phyloP scores from a whole-genome alignment of 2,329 filamentous ascomycete genomes.

The Nemania bipapillata region DNA sequence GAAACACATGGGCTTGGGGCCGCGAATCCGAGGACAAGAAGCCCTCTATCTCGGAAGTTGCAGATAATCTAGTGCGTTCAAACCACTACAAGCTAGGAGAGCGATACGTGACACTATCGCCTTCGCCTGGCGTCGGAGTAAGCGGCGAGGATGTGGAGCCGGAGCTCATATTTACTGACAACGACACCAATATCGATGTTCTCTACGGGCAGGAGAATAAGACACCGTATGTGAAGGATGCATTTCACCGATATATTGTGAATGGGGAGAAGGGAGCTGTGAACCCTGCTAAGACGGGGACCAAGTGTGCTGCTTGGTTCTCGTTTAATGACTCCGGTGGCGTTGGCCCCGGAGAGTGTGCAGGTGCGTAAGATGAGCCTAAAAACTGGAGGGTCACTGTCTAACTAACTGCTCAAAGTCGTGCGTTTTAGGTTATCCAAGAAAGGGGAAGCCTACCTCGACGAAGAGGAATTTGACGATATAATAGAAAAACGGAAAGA shows the following conservation, averaged over 20 bases:
- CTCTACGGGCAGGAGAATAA: conserved; percentile 84
- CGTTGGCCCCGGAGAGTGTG: conserved; percentile 89
- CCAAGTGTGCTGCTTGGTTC: conserved; percentile 92
- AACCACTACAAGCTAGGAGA: conserved; percentile 83
- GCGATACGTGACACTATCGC: conserved; percentile 84
- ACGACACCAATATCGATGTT: conserved; percentile 85
- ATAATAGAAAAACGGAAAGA: conserved; percentile 84
- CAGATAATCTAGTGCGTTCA: conserved; percentile 76
- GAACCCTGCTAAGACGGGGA: conserved; percentile 82
- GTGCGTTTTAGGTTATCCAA: conserved; percentile 89
- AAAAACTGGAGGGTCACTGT: background rate
- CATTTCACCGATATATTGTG: conserved; percentile 89
- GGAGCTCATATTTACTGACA: conserved; percentile 89
- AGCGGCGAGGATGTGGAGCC: conserved; percentile 86
- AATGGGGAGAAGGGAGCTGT: conserved; percentile 81
- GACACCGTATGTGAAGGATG: conserved; percentile 90
- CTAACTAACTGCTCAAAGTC: conserved; percentile 60
- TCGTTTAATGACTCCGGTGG: conserved; percentile 89
- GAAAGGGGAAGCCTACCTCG: conserved; percentile 79
- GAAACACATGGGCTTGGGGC: conserved; percentile 97
- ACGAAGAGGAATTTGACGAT: conserved; percentile 93
- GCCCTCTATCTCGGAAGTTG: conserved; percentile 76
- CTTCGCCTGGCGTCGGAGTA: conserved; percentile 84
- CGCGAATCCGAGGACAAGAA: conserved; percentile 79
- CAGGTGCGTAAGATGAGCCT: conserved; percentile 71